phyloP scores from a whole-genome alignment of 768 basidiomycete species.

The Macrolepiota fuliginosa region DNA sequence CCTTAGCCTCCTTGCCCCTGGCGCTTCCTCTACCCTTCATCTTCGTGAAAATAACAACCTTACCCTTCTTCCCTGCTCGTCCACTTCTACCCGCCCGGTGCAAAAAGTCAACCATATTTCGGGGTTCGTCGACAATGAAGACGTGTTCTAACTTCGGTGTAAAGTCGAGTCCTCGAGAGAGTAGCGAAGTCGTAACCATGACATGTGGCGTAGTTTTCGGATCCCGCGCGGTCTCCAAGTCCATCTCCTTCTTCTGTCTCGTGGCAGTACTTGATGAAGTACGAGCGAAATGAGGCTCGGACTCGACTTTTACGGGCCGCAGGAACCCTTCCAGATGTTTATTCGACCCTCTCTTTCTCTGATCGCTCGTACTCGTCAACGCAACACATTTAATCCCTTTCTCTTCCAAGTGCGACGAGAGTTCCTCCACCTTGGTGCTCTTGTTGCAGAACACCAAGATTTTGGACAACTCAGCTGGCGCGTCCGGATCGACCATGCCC shows the following conservation, averaged over 20 bases:
- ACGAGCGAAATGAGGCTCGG: neutral
- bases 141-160: constrained; percentile 74
- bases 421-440: constrained; percentile 59
- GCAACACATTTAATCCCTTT: constrained; percentile 62
- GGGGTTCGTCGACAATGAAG: constrained; percentile 84
- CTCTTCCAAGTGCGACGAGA: constrained; percentile 55
- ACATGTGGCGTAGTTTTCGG: constrained; percentile 52
- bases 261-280: constrained; percentile 1
- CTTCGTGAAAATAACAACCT: constrained; percentile 77
- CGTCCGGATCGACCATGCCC: constrained; percentile 20
- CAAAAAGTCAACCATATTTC: constrained; percentile 89
- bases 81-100: constrained; percentile 88
- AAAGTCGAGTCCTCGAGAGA: constrained; percentile 91
- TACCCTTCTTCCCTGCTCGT: constrained; percentile 67
- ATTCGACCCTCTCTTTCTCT: constrained; percentile 66
- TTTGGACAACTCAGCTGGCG: constrained; percentile 46
- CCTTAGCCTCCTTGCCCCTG: constrained; percentile 47
- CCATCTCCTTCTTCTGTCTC: constrained; percentile 4
- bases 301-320: constrained; percentile 21
- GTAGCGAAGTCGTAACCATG: constrained; percentile 85
- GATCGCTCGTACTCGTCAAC: constrained; percentile 60
- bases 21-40: constrained; percentile 60
- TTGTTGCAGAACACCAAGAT: constrained; percentile 85
- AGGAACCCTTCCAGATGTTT: constrained; percentile 78
- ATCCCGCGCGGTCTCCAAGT: constrained; percentile 18